These are phyloP conservation scores for Endoconidiophora laricicola DNA, from an alignment of 2,329 filamentous ascomycete species.

Conservation along the genomic window DNA sequence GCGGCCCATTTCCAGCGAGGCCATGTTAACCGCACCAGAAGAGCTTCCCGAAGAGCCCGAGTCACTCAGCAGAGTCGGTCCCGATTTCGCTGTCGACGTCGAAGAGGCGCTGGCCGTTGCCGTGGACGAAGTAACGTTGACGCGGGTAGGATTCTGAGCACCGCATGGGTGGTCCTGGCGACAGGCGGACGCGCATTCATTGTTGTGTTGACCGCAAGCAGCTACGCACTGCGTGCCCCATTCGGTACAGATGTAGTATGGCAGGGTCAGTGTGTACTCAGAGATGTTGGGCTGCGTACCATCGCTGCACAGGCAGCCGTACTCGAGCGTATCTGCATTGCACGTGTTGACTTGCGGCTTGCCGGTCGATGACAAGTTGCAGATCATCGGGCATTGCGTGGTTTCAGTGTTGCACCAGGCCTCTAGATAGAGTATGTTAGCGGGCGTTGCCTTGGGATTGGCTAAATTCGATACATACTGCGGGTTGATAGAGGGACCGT, in stretches of 20 bases:
- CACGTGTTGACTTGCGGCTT: conserved; percentile 47
- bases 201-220: conserved; percentile 35
- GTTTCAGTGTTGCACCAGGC: conserved; percentile 50
- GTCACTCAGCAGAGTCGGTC: conserved; percentile 8
- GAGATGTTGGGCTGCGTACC: conserved; percentile 52
- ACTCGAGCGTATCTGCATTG: conserved; percentile 45
- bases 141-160: conserved; percentile 43
- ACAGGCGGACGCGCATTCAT: conserved; percentile 43
- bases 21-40: conserved; percentile 9
- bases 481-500: conserved; percentile 36
- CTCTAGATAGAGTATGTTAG: conserved; percentile 22
- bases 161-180: conserved; percentile 55
- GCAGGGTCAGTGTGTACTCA: conserved; percentile 62
- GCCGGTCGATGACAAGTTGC: conserved; percentile 39
- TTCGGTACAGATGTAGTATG: conserved; percentile 59
- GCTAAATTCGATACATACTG: conserved; percentile 26
- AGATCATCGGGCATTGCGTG: conserved; percentile 54
- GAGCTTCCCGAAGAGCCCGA: conserved; percentile 13
- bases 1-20: conserved; percentile 20
- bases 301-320: conserved; percentile 55
- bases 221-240: conserved; percentile 53
- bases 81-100: neutral
- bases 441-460: neutral
- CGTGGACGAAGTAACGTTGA: conserved; percentile 35
- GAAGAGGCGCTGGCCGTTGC: conserved; percentile 23